phyloP scores from a whole-genome alignment of 345 rosid genomes.

The Acer campestre region DNA sequence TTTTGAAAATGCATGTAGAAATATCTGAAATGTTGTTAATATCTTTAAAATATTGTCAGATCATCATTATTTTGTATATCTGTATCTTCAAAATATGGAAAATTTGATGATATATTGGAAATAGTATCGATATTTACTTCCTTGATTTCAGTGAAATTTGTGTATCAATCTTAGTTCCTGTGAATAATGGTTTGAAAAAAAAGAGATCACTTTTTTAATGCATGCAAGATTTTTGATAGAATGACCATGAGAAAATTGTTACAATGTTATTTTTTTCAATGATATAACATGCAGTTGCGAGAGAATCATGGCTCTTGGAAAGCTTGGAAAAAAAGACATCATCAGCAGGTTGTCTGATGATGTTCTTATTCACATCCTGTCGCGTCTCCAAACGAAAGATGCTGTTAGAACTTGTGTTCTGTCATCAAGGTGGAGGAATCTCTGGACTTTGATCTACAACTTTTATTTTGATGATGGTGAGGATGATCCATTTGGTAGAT shows the following conservation, averaged over 20 bases:
- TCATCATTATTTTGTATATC: no score
- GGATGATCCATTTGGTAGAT: background rate
- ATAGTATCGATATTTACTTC: no score
- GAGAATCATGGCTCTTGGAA: background rate
- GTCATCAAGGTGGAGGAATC: constrained; percentile 21
- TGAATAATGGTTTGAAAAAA: no score
- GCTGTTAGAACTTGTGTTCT: constrained; percentile 8
- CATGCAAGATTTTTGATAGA: background rate
- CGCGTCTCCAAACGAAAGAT: background rate
- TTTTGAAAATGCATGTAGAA: no score
- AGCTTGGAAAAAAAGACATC: background rate
- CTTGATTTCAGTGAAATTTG: background rate
- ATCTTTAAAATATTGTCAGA: no score
- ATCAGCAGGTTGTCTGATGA: constrained; percentile 10
- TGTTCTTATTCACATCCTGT: constrained; percentile 21
- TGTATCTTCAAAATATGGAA: no score
- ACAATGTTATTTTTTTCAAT: background rate
- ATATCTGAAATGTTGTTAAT: no score
- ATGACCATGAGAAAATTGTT: background rate
- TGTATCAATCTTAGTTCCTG: no score
- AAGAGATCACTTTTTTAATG: background rate
- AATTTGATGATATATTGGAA: no score
- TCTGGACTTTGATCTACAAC: background rate
- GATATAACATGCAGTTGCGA: background rate
- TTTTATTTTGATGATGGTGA: background rate